Conservation (phyloP, 345 rosid genomes). For the Xanthoceras sorbifolium region DNA sequence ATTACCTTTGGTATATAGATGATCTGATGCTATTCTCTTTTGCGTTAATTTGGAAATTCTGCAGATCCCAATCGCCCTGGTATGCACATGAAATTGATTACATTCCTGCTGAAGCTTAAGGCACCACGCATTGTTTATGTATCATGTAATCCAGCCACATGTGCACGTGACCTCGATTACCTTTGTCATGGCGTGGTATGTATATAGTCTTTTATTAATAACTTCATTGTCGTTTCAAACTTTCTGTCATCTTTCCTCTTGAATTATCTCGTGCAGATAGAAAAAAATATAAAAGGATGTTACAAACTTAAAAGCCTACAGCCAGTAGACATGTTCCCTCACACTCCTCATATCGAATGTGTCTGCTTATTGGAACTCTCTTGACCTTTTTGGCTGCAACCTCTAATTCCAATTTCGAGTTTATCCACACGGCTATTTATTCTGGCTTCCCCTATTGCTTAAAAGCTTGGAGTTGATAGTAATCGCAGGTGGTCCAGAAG, state of each 20-base stretch:
- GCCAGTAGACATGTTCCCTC: conserved; percentile 97
- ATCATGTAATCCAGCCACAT: conserved; percentile 92
- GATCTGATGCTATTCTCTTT: neutral
- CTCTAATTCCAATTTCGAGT: neutral
- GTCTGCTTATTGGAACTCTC: conserved; percentile 77
- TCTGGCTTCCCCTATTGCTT: neutral
- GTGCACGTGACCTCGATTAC: conserved; percentile 94
- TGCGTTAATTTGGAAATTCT: conserved; percentile 19
- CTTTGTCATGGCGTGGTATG: conserved; percentile 89
- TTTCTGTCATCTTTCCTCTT: conserved; percentile 8
- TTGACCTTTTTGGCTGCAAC: conserved; percentile 30
- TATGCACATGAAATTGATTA: conserved; percentile 94
- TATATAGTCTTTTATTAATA: neutral
- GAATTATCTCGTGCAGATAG: conserved; percentile 49
- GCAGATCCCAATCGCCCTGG: conserved; percentile 98
- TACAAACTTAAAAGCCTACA: conserved; percentile 72
- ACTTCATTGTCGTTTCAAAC: neutral
- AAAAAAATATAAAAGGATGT: conserved; percentile 63
- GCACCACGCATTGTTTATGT: conserved; percentile 78
- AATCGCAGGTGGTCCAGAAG: neutral
- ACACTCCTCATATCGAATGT: conserved; percentile 94
- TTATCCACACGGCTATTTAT: neutral
- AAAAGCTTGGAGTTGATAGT: neutral
- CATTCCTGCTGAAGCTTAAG: conserved; percentile 73
- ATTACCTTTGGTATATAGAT: too few species aligned